Percentiles rank a stretch among this genome's conserved stretches.
These are phyloP conservation scores for Hermanozyma aechmeae DNA, from an alignment of 805 yeast species.

Conservation along the genomic window DNA sequence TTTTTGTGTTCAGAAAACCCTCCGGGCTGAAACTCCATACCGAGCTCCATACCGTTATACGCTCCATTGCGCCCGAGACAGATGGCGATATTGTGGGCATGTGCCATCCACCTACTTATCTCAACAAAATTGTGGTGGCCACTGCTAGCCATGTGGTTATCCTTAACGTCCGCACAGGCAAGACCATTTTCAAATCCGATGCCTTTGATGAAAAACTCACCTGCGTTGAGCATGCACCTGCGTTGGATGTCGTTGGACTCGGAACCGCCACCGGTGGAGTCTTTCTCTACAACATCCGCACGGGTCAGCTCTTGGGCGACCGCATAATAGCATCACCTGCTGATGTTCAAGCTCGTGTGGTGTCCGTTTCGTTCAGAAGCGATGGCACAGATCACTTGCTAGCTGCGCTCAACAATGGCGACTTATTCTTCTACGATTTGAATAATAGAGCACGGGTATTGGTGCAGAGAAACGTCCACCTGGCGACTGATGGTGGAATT, in stretches of 20 bases:
- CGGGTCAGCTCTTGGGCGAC: slow-evolving; percentile 40
- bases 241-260: slow-evolving; percentile 70
- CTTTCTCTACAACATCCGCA: slow-evolving; percentile 55
- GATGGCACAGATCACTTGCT: slow-evolving; percentile 83
- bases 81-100: slow-evolving; percentile 66
- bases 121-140: slow-evolving; percentile 83
- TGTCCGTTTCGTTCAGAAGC: slow-evolving; percentile 77
- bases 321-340: slow-evolving; percentile 40
- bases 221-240: slow-evolving; percentile 77
- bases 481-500: slow-evolving; percentile 68
- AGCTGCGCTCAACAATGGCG: slow-evolving; percentile 72
- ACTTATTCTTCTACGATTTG: slow-evolving; percentile 77
- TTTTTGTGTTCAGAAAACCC: slow-evolving; percentile 48
- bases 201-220: slow-evolving; percentile 47
- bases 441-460: slow-evolving; percentile 68
- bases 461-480: slow-evolving; percentile 62
- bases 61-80: slow-evolving; percentile 38
- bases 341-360: slow-evolving; percentile 32
- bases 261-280: slow-evolving; percentile 68
- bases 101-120: slow-evolving; percentile 81
- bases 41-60: slow-evolving; percentile 60
- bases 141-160: slow-evolving; percentile 55
- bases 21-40: slow-evolving; percentile 39
- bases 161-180: slow-evolving; percentile 71
- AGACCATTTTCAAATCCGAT: slow-evolving; percentile 47